Conservation (phyloP, 371 early-diverging fungal genomes). For the Haplosporangium sp. region DNA sequence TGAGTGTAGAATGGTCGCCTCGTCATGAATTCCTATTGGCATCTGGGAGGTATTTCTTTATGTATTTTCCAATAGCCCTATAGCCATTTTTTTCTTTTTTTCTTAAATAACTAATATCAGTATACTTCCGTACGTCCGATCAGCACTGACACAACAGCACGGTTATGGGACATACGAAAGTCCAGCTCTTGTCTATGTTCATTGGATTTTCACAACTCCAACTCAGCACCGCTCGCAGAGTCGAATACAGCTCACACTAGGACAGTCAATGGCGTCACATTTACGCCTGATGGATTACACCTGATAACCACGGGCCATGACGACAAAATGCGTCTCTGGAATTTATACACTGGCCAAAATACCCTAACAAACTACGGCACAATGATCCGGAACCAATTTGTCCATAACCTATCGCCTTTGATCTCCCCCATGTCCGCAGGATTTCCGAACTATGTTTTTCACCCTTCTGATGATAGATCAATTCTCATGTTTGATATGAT, state of each 20-base stretch:
- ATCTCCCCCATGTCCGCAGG: conserved; percentile 58
- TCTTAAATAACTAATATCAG: neutral
- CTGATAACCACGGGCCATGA: conserved; percentile 81
- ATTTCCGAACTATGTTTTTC: conserved; percentile 56
- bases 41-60: conserved; percentile 75
- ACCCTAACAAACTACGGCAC: conserved; percentile 76
- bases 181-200: conserved; percentile 70
- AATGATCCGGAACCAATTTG: conserved; percentile 64
- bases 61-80: neutral
- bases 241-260: conserved; percentile 76
- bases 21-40: conserved; percentile 80
- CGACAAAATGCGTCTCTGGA: conserved; percentile 84
- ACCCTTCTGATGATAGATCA: conserved; percentile 72
- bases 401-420: conserved; percentile 59
- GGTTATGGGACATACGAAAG: conserved; percentile 88
- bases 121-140: neutral
- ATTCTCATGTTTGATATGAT: conserved; percentile 71
- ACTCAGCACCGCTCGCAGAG: conserved; percentile 62
- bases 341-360: conserved; percentile 75
- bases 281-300: conserved; percentile 72
- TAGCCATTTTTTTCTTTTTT: too few relatives aligned
- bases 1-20: conserved; percentile 87
- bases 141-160: conserved; percentile 73
- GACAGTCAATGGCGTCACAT: conserved; percentile 77
- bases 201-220: conserved; percentile 71